A percentile compares a stretch with the other conserved stretches of the same genome.
Conservation (phyloP, 176 grass and related monocot species). For the Aegilops speltoides region DNA sequence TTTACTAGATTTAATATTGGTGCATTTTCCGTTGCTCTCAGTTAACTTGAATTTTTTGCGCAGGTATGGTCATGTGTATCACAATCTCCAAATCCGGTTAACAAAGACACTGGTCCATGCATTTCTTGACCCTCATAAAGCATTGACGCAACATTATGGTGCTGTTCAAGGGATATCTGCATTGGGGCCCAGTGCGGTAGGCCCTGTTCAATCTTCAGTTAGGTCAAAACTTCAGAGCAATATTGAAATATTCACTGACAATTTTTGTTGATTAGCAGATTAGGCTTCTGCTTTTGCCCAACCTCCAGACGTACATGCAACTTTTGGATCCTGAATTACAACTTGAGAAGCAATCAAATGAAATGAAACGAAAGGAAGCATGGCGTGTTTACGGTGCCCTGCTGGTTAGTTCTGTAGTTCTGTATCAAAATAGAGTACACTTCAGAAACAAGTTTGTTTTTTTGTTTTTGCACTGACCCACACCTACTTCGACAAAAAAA, state of each 20-base stretch:
- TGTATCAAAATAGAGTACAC: background rate
- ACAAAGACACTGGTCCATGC: constrained; percentile 74
- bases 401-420: constrained; percentile 48
- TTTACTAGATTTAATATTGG: background rate
- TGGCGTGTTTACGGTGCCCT: constrained; percentile 92
- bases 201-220: constrained; percentile 23
- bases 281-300: constrained; percentile 81
- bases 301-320: constrained; percentile 82
- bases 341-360: constrained; percentile 92
- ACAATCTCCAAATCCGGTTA: constrained; percentile 75
- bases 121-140: constrained; percentile 88
- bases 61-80: constrained; percentile 90
- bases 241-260: background rate
- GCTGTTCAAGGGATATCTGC: constrained; percentile 91
- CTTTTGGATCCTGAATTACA: constrained; percentile 86
- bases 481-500: background rate
- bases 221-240: background rate
- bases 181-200: constrained; percentile 66
- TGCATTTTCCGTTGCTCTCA: constrained; percentile 22
- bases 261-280: constrained; percentile 49
- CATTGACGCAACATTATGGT: constrained; percentile 96
- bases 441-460: background rate
- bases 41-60: background rate
- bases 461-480: background rate
- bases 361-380: constrained; percentile 93